Evolutionary conservation across 257 asterid genomes (phyloP).

Genomic region (Ocimum tenuiflorum): DNA sequence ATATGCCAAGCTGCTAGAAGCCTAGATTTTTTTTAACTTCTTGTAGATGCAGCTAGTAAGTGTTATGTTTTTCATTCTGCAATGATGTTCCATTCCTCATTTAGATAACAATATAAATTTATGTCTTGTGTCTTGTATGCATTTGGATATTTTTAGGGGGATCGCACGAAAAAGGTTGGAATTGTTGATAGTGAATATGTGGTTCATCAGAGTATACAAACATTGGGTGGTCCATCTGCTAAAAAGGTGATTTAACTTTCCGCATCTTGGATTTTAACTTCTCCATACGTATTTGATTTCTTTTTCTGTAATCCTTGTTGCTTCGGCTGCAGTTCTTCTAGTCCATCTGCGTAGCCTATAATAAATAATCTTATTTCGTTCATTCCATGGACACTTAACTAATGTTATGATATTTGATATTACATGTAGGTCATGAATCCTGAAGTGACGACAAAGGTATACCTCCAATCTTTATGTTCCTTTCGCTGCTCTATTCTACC

Average conservation of each 20-base stretch:
- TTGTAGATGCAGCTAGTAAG: neutral
- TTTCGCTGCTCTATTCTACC: neutral
- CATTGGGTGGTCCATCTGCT: conserved; percentile 73
- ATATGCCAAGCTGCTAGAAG: neutral
- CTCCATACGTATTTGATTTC: neutral
- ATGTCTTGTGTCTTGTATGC: neutral
- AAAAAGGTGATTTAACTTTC: conserved; percentile 39
- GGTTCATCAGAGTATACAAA: conserved; percentile 91
- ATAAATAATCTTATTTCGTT: too few species aligned
- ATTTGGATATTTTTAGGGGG: conserved; percentile 46
- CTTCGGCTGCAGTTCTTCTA: too few species aligned
- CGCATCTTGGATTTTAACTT: neutral
- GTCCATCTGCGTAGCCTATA: too few species aligned
- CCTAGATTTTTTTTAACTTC: neutral
- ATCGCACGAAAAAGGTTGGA: conserved; percentile 75
- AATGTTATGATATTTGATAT: conserved; percentile 15
- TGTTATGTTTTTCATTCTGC: neutral
- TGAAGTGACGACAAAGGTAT: conserved; percentile 47
- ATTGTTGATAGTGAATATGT: conserved; percentile 78
- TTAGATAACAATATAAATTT: neutral
- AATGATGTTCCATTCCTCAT: neutral
- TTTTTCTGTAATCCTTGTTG: neutral
- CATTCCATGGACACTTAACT: too few species aligned
- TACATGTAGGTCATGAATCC: conserved; percentile 35
- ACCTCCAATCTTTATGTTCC: neutral